Conservation (phyloP, 2,329 filamentous ascomycete genomes). For the Diaporthe destruens region DNA sequence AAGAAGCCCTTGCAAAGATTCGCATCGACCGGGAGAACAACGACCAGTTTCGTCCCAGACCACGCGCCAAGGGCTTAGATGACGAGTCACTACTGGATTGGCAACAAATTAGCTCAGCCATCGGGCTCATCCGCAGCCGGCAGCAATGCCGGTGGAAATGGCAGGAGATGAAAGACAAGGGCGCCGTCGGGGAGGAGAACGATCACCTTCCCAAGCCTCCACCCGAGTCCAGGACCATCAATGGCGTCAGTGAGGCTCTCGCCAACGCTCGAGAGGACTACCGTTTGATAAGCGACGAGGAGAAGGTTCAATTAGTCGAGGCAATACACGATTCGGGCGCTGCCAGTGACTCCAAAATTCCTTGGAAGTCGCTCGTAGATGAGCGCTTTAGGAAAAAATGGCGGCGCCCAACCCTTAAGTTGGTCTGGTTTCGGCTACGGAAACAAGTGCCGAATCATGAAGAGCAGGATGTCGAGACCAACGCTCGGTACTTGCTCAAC, state of each 20-base stretch:
- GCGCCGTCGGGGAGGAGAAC: slow-evolving; percentile 42
- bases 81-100: slow-evolving; percentile 73
- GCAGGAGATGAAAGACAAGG: slow-evolving; percentile 60
- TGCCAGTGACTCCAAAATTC: slow-evolving; percentile 60
- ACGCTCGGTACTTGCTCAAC: slow-evolving; percentile 51
- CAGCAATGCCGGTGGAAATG: slow-evolving; percentile 79
- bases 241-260: slow-evolving; percentile 56
- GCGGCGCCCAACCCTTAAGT: slow-evolving; percentile 53
- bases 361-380: slow-evolving; percentile 61
- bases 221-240: slow-evolving; percentile 45
- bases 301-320: slow-evolving; percentile 59
- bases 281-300: slow-evolving; percentile 56
- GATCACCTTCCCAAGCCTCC: slow-evolving; percentile 41
- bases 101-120: slow-evolving; percentile 71
- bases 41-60: slow-evolving; percentile 32
- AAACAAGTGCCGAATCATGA: slow-evolving; percentile 51
- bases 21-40: slow-evolving; percentile 54
- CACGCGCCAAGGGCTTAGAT: slow-evolving; percentile 50
- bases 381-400: slow-evolving; percentile 56
- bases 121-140: slow-evolving; percentile 72
- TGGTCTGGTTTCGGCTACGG: slow-evolving; percentile 56
- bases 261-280: slow-evolving; percentile 59
- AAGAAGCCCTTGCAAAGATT: slow-evolving; percentile 64
- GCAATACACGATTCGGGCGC: slow-evolving; percentile 58
- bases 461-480: slow-evolving; percentile 51